Conservation (phyloP, 768 basidiomycete species). For the Macrolepiota albuminosa region DNA sequence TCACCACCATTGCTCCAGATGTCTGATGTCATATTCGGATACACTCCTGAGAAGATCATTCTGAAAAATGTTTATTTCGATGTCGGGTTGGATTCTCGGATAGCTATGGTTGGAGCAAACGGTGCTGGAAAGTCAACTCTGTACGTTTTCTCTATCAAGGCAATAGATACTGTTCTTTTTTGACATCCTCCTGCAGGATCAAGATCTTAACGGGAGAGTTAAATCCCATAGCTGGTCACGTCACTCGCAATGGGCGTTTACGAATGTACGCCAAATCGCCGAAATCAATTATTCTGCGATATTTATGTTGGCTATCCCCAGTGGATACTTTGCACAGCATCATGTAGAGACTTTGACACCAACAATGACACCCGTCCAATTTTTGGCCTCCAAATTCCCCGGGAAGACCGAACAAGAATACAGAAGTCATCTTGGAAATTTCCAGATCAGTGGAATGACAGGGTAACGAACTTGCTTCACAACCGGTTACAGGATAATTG, state of each 20-base stretch:
- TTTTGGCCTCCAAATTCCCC: constrained; percentile 88
- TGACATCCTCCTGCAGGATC: constrained; percentile 48
- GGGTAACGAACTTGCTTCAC: constrained; percentile 46
- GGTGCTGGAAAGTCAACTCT: constrained; percentile 96
- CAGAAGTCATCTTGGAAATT: constrained; percentile 89
- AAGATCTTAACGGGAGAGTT: constrained; percentile 88
- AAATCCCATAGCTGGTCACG: constrained; percentile 68
- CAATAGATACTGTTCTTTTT: background rate
- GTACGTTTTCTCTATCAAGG: constrained; percentile 33
- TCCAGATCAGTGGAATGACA: constrained; percentile 96
- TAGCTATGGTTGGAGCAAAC: constrained; percentile 93
- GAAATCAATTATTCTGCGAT: constrained; percentile 1
- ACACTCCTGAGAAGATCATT: constrained; percentile 69
- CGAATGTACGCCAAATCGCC: constrained; percentile 61
- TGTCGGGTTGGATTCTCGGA: constrained; percentile 89
- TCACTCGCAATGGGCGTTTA: constrained; percentile 87
- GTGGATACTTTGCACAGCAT: constrained; percentile 91
- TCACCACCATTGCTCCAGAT: constrained; percentile 94
- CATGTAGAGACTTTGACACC: constrained; percentile 90
- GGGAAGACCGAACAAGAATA: constrained; percentile 97
- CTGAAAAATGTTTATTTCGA: constrained; percentile 83
- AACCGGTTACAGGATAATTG: background rate
- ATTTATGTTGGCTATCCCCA: constrained; percentile 23
- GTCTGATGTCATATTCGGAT: constrained; percentile 88
- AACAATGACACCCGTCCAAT: constrained; percentile 87